Conservation (phyloP, 2,329 filamentous ascomycete genomes). For the Rachicladosporium sp. region DNA sequence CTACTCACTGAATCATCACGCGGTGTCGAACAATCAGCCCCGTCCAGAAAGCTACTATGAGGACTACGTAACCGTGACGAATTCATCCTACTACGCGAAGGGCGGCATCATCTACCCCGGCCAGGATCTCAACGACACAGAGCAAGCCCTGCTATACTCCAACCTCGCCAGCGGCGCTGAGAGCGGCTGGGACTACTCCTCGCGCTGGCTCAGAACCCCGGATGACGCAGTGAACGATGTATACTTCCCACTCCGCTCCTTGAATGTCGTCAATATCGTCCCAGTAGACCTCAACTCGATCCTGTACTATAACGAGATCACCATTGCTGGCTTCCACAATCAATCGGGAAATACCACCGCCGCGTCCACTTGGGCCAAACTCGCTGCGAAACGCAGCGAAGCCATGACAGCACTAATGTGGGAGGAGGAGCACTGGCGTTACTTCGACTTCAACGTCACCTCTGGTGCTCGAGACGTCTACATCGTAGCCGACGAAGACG, state of each 20-base stretch:
- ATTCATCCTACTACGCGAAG: constrained; percentile 47
- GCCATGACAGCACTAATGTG: constrained; percentile 54
- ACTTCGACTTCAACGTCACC: constrained; percentile 59
- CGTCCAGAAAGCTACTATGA: constrained; percentile 56
- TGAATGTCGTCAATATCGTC: constrained; percentile 47
- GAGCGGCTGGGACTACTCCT: constrained; percentile 52
- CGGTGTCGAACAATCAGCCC: constrained; percentile 51
- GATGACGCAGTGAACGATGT: constrained; percentile 46
- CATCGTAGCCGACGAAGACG: constrained; percentile 37
- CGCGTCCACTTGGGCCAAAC: constrained; percentile 37
- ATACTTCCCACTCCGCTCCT: constrained; percentile 53
- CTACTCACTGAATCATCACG: constrained; percentile 48
- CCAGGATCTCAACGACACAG: constrained; percentile 36
- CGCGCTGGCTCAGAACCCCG: constrained; percentile 47
- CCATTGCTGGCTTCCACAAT: constrained; percentile 44
- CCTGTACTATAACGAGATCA: constrained; percentile 52
- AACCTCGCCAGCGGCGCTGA: constrained; percentile 55
- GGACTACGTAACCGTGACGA: constrained; percentile 54
- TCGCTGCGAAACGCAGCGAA: constrained; percentile 42
- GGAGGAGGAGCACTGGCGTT: constrained; percentile 50
- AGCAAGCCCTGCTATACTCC: constrained; percentile 44
- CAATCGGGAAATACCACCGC: constrained; percentile 38
- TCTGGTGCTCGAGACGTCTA: constrained; percentile 44
- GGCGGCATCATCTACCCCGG: constrained; percentile 49
- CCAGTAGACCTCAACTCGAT: constrained; percentile 59